These are phyloP conservation scores for Dichotomocladium elegans DNA, from an alignment of 371 early-diverging fungal species.

Conservation along the genomic window DNA sequence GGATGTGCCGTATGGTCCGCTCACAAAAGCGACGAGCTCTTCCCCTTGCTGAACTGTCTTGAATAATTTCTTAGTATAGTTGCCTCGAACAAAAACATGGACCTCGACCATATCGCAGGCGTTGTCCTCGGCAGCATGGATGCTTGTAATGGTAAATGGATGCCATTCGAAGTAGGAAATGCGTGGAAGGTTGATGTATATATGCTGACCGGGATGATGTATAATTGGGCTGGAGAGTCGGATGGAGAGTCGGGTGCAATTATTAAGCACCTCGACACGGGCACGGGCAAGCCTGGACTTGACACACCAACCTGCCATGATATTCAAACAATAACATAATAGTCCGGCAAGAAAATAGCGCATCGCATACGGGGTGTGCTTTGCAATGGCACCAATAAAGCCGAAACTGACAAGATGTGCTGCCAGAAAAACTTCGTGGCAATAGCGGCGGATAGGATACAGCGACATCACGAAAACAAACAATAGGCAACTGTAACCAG, in stretches of 20 bases:
- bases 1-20: constrained; percentile 49
- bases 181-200: constrained; percentile 52
- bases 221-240: constrained; percentile 33
- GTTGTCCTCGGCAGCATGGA: constrained; percentile 6
- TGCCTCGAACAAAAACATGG: constrained; percentile 47
- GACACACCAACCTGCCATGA: constrained; percentile 52
- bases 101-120: constrained; percentile 31
- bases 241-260: constrained; percentile 44
- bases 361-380: constrained; percentile 61
- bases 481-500: constrained; percentile 47
- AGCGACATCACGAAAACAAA: constrained; percentile 45
- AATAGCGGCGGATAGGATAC: constrained; percentile 47
- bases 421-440: constrained; percentile 44
- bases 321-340: constrained; percentile 44
- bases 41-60: constrained; percentile 24
- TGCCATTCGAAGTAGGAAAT: constrained; percentile 60
- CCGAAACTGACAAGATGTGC: constrained; percentile 49
- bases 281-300: constrained; percentile 45
- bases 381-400: constrained; percentile 46
- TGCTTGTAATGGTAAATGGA: constrained; percentile 57
- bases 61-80: constrained; percentile 46
- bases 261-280: constrained; percentile 40
- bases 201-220: constrained; percentile 51
- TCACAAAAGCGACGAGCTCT: constrained; percentile 41
- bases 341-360: constrained; percentile 54